Evolutionary conservation across 1,139 yeast genomes (phyloP).

Genomic region (Debaryomyces coudertii): DNA sequence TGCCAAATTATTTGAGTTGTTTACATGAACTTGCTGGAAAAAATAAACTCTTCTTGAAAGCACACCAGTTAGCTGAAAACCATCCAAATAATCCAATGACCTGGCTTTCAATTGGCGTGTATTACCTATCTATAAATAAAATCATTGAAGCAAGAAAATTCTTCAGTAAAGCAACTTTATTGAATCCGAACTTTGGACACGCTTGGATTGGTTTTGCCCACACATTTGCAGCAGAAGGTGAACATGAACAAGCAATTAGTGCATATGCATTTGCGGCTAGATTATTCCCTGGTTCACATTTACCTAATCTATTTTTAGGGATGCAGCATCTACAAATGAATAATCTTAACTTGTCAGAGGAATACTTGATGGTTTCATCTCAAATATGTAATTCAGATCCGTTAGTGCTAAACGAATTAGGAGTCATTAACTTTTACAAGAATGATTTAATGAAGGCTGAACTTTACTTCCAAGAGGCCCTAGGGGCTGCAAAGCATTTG

Average conservation of each 20-base stretch:
- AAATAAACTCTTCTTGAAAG: conserved; percentile 75
- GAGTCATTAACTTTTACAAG: conserved; percentile 84
- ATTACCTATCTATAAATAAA: conserved; percentile 76
- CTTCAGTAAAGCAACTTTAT: conserved; percentile 85
- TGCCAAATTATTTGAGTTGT: conserved; percentile 84
- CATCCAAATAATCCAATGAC: conserved; percentile 84
- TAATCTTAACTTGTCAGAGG: conserved; percentile 81
- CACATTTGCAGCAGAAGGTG: conserved; percentile 96
- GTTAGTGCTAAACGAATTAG: conserved; percentile 83
- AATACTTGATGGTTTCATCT: conserved; percentile 76
- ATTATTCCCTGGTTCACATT: conserved; percentile 90
- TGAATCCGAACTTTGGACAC: conserved; percentile 89
- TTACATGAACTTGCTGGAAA: conserved; percentile 83
- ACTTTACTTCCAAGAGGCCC: conserved; percentile 69
- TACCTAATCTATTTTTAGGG: conserved; percentile 88
- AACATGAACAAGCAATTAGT: conserved; percentile 96
- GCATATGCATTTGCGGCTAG: conserved; percentile 97
- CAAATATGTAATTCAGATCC: conserved; percentile 87
- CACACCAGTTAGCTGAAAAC: conserved; percentile 85
- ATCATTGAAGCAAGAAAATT: conserved; percentile 82
- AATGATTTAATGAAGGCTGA: conserved; percentile 72
- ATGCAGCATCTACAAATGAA: conserved; percentile 95
- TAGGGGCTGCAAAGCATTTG: conserved; percentile 66
- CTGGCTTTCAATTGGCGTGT: conserved; percentile 92
- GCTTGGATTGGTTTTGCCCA: conserved; percentile 99